phyloP scores from a whole-genome alignment of 441 rosid species.

The Rhodomyrtus psidioides region DNA sequence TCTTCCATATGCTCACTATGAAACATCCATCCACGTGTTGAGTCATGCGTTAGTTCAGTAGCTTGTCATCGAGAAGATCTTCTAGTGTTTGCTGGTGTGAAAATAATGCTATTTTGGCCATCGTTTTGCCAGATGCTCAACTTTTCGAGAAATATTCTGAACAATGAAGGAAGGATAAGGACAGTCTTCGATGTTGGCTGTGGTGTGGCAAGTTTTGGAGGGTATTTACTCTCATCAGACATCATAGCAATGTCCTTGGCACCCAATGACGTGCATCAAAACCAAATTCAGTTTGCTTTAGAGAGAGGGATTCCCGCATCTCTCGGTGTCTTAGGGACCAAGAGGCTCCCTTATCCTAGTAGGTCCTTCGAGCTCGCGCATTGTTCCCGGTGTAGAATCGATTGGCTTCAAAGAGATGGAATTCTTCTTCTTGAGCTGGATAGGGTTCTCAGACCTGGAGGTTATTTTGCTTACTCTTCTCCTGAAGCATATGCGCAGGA shows the following conservation, averaged over 20 bases:
- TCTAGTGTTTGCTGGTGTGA: constrained; percentile 1
- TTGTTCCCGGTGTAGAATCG: constrained; percentile 97
- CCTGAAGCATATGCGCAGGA: constrained; percentile 99
- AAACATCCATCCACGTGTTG: not conserved
- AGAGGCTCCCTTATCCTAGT: constrained; percentile 98
- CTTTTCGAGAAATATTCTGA: constrained; percentile 63
- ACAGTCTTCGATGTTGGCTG: constrained; percentile 98
- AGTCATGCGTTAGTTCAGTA: not conserved
- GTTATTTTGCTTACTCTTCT: constrained; percentile 97
- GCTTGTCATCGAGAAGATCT: not conserved
- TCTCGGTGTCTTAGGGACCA: constrained; percentile 95
- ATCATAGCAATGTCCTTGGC: constrained; percentile 89
- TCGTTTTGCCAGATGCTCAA: constrained; percentile 74
- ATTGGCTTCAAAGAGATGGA: constrained; percentile 99
- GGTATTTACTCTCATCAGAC: constrained; percentile 79
- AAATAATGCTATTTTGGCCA: not conserved
- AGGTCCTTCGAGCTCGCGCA: constrained; percentile 97
- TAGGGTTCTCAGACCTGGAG: constrained; percentile 93
- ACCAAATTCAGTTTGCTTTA: constrained; percentile 97
- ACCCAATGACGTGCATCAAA: constrained; percentile 98
- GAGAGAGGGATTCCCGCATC: constrained; percentile 99
- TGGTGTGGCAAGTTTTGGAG: constrained; percentile 99
- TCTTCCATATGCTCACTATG: not conserved
- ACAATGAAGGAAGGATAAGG: constrained; percentile 69
- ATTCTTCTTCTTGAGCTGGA: constrained; percentile 98